phyloP scores from a whole-genome alignment of 257 asterid species.

The Nicotiana paniculata region DNA sequence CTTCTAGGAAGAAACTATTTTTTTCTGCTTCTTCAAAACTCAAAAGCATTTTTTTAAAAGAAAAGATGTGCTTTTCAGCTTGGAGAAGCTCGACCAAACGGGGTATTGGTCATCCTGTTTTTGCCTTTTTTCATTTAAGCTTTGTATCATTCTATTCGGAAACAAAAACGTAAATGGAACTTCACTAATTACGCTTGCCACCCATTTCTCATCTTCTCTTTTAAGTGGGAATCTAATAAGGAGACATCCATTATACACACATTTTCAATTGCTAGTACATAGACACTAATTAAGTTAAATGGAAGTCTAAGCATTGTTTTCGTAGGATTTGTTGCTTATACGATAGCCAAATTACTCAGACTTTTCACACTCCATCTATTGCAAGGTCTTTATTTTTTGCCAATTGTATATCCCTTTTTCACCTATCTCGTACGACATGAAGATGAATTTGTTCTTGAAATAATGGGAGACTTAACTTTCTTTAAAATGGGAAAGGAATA shows the following conservation, averaged over 20 bases:
- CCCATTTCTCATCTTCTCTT: background rate
- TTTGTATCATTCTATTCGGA: slow-evolving; percentile 8
- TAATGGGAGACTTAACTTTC: background rate
- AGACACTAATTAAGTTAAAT: background rate
- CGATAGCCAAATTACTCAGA: background rate
- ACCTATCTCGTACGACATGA: background rate
- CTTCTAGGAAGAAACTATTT: no score
- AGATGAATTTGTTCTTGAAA: background rate
- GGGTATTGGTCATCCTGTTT: background rate
- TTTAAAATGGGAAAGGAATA: background rate
- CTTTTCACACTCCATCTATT: background rate
- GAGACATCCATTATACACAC: background rate
- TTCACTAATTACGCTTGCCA: background rate
- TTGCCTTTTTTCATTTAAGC: slow-evolving; percentile 16
- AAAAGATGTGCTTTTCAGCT: no score
- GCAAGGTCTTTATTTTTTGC: background rate
- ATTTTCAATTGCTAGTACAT: background rate
- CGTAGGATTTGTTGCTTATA: background rate
- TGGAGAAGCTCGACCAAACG: no score
- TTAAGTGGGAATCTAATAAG: background rate
- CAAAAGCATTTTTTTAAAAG: no score
- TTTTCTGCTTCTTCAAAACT: no score
- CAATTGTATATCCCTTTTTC: background rate
- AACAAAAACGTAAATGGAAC: background rate
- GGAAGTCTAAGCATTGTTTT: background rate